phyloP scores from a whole-genome alignment of 441 rosid species.

The Populus trichocarpa region DNA sequence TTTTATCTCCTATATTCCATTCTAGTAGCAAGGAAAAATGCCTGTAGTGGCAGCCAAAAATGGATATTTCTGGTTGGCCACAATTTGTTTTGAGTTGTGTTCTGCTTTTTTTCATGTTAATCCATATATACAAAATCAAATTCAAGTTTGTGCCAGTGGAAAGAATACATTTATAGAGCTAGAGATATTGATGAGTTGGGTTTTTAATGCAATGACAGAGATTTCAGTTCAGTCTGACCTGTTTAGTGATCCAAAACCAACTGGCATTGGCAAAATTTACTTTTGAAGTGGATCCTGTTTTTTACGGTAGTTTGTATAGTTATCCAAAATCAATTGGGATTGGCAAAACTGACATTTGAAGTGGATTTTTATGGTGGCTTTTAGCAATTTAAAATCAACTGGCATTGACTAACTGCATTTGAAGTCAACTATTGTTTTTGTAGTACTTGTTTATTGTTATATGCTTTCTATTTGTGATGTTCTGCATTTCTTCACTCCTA shows the following conservation, averaged over 20 bases:
- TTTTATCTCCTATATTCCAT: background rate
- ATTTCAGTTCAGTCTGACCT: background rate
- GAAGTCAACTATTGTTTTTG: background rate
- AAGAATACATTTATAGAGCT: background rate
- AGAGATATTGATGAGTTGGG: background rate
- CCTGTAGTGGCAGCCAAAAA: background rate
- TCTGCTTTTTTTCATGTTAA: background rate
- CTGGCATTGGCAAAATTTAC: background rate
- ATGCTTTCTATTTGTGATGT: background rate
- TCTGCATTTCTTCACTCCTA: background rate
- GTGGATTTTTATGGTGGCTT: background rate
- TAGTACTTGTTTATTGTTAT: background rate
- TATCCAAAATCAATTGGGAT: background rate
- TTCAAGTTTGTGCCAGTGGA: background rate
- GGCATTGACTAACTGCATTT: background rate
- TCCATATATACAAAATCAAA: background rate
- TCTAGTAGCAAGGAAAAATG: background rate
- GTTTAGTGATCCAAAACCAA: background rate
- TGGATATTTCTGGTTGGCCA: background rate
- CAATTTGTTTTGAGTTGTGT: background rate
- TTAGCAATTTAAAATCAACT: background rate
- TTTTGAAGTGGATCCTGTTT: background rate
- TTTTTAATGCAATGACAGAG: background rate
- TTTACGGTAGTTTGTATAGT: background rate
- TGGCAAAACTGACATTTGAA: background rate